Evolutionary conservation across 1,139 yeast species (phyloP), one percentile per base, ranked within the genome.

Genomic region (Saccharomyces hybrid): DNA sequence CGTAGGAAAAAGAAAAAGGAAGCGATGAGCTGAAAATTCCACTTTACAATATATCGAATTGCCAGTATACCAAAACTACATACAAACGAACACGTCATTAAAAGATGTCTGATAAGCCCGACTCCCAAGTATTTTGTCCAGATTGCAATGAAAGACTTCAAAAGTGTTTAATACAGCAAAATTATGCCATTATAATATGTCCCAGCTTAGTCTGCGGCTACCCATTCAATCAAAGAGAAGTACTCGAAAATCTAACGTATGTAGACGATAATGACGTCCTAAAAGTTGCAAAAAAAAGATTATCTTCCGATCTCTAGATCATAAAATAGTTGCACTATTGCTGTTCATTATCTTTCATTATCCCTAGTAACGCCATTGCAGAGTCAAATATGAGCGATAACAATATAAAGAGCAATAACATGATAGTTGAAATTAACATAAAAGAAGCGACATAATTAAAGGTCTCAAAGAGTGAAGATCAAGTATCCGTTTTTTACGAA

Each of bases 221-320:
- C 52, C 75, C 75, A 3, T 71, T 71, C 55, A 64, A 76, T 31
- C 72, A 67, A 63, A 73, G 71, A 26, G 67, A 67, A 23, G 64
- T 54, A 11, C 31, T 58, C n/a, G 62, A 63, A 29, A 57, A 60
- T 47, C 44, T 66, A 14, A 62, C 61, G 5, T 65, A 64, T 49
- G 63, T 65, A 1, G 62, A 64, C n/a, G 68, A 65, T 28, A 53
- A 53, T 9, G 70, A 66, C 28, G 60, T 66, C 1, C 50, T 65
- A 28, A 59, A 59, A 38, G 66, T 61, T 2, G 70, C 71, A 2
- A 60, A 58, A 34, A 53, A 55, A 27, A 52, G 64, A 47, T 51
- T 61, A 26, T 50, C 57, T 13, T 52, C 44, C n/a, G n/a, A n/a
- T n/a, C n/a, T n/a, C n/a, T n/a, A n/a, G n/a, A n/a, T n/a, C 44